Evolutionary conservation across 2,329 filamentous ascomycete genomes (phyloP).

Genomic region (Verticillium isaacii): DNA sequence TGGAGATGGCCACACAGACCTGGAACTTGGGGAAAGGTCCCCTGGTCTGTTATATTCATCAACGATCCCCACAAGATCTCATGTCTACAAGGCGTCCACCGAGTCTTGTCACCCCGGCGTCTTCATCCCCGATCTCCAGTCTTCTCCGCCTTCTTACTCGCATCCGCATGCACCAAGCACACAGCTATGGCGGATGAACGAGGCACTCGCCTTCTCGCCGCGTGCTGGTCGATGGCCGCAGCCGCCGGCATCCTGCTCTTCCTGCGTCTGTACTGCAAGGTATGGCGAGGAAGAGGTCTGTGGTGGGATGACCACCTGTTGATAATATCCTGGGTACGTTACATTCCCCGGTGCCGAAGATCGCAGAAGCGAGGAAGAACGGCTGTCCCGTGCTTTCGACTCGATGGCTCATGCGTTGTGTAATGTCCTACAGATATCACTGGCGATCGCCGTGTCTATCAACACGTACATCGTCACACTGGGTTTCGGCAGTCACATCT

Average conservation of each 20-base stretch:
- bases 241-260: constrained; percentile 19
- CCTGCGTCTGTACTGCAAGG: constrained; percentile 30
- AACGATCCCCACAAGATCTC: not conserved
- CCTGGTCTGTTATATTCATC: not conserved
- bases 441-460: constrained; percentile 23
- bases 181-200: constrained; percentile 14
- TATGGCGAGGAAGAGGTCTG: constrained; percentile 25
- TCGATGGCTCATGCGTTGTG: not conserved
- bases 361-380: not conserved
- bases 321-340: constrained; percentile 28
- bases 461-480: constrained; percentile 25
- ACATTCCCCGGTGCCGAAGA: not conserved
- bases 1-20: not conserved
- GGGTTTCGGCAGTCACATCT: constrained; percentile 15
- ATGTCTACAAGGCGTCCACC: not conserved
- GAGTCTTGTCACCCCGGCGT: not conserved
- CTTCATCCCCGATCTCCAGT: not conserved
- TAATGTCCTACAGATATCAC: constrained; percentile 13
- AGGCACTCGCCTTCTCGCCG: constrained; percentile 21
- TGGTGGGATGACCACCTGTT: constrained; percentile 32
- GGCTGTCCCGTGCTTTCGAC: not conserved
- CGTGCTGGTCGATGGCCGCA: constrained; percentile 21
- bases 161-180: not conserved
- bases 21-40: not conserved
- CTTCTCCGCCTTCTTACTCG: not conserved